These are phyloP conservation scores for Dactylella cylindrospora DNA, from an alignment of 2,329 filamentous ascomycete species.

Conservation along the genomic window DNA sequence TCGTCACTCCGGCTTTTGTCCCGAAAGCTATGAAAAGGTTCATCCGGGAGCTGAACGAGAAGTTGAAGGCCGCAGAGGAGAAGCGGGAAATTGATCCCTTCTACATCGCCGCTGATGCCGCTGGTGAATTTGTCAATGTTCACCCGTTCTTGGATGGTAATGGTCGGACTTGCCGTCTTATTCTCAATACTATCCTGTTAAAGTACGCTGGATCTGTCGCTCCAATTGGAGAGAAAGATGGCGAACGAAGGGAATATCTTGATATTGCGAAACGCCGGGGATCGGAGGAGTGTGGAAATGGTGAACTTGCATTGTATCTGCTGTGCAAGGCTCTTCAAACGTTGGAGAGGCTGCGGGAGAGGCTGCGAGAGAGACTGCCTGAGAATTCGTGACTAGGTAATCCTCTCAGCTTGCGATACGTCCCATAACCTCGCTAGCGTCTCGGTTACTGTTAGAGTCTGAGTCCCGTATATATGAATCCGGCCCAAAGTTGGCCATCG, in stretches of 20 bases:
- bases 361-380: not conserved
- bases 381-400: no score
- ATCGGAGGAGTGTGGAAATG: conserved; percentile 8
- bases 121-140: conserved; percentile 44
- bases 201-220: conserved; percentile 45
- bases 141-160: conserved; percentile 48
- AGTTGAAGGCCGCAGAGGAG: conserved; percentile 13
- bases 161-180: conserved; percentile 45
- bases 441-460: no score
- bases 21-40: conserved; percentile 49
- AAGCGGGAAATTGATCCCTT: conserved; percentile 48
- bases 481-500: no score
- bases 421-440: no score
- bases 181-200: conserved; percentile 47
- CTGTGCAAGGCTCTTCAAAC: not conserved
- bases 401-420: no score
- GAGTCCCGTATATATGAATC: no score
- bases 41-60: conserved; percentile 45
- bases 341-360: not conserved
- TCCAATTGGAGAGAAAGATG: conserved; percentile 43
- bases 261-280: conserved; percentile 47
- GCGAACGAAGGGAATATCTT: conserved; percentile 40
- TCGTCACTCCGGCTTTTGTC: conserved; percentile 47
- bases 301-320: conserved; percentile 3
- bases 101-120: conserved; percentile 49